A percentile compares a stretch with the other conserved stretches of the same genome.
Conservation (phyloP, 2,329 filamentous ascomycete genomes). For the Nannizziopsis arthrosporioides region DNA sequence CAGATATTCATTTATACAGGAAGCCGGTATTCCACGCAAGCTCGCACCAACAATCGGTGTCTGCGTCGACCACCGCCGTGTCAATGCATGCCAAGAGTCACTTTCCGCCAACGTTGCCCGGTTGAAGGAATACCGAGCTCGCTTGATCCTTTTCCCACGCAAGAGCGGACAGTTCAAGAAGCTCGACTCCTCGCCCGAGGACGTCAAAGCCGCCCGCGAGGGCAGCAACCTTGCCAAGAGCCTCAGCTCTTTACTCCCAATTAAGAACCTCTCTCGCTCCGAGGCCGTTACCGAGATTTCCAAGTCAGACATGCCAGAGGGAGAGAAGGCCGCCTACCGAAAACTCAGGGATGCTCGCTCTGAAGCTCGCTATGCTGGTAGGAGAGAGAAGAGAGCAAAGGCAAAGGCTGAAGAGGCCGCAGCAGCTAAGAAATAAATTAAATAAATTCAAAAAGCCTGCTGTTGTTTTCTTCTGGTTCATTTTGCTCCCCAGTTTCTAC, state of each 20-base stretch:
- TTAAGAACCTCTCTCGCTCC: constrained; percentile 49
- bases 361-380: constrained; percentile 69
- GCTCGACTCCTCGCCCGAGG: constrained; percentile 75
- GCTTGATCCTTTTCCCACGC: constrained; percentile 95
- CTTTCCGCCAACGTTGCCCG: constrained; percentile 91
- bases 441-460: constrained; percentile 17
- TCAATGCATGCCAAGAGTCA: constrained; percentile 94
- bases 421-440: constrained; percentile 42
- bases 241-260: constrained; percentile 55
- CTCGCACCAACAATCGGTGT: constrained; percentile 95
- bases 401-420: constrained; percentile 62
- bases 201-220: constrained; percentile 59
- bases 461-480: constrained; percentile 13
- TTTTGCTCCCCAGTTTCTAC: constrained; percentile 12
- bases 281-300: constrained; percentile 61
- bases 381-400: constrained; percentile 84
- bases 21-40: constrained; percentile 88
- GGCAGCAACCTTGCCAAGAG: constrained; percentile 43
- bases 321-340: constrained; percentile 76
- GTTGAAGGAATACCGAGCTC: constrained; percentile 93
- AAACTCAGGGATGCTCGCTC: constrained; percentile 74
- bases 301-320: constrained; percentile 67
- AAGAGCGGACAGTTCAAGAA: constrained; percentile 88
- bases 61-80: constrained; percentile 86
- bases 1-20: constrained; percentile 42